A percentile compares a stretch with the other conserved stretches of the same genome.
Evolutionary conservation across 257 asterid species (phyloP).

Genomic region (Primulina huaijiensis): DNA sequence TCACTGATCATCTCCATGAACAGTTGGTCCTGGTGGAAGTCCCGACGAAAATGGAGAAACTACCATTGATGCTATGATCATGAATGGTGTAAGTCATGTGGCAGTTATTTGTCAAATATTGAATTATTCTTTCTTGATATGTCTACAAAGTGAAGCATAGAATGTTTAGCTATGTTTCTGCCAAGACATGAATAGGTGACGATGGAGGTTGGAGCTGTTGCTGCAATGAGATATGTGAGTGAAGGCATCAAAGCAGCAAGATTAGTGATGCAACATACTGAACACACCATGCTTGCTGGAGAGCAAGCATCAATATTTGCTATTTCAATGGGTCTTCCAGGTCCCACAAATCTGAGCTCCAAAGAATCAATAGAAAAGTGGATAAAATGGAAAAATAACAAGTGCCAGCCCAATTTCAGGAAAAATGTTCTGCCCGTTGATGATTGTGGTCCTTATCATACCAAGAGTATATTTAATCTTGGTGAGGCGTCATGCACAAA

Average conservation of each 20-base stretch:
- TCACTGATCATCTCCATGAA: constrained; percentile 21
- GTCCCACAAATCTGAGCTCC: constrained; percentile 86
- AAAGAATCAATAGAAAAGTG: constrained; percentile 73
- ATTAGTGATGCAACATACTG: constrained; percentile 74
- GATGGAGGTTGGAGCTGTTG: constrained; percentile 99
- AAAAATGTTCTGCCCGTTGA: constrained; percentile 60
- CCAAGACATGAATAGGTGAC: constrained; percentile 75
- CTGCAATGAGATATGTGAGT: constrained; percentile 83
- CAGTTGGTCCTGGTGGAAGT: constrained; percentile 99
- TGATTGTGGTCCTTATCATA: constrained; percentile 83
- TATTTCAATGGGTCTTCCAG: constrained; percentile 92
- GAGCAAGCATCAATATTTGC: constrained; percentile 90
- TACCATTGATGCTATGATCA: constrained; percentile 89
- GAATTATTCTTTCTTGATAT: constrained; percentile 9
- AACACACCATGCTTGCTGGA: constrained; percentile 93
- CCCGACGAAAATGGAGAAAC: constrained; percentile 98
- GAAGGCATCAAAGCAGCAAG: constrained; percentile 87
- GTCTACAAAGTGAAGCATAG: constrained; percentile 10
- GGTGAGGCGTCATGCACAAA: constrained; percentile 36
- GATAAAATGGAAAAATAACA: constrained; percentile 64
- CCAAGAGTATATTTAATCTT: constrained; percentile 20
- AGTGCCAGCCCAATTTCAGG: constrained; percentile 87
- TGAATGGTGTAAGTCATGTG: constrained; percentile 75
- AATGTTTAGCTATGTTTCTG: constrained; percentile 35
- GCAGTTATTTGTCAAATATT: constrained; percentile 11